Evolutionary conservation across 768 basidiomycete species (phyloP), one percentile per base, ranked within the genome.

Genomic region (Pisolithus albus): DNA sequence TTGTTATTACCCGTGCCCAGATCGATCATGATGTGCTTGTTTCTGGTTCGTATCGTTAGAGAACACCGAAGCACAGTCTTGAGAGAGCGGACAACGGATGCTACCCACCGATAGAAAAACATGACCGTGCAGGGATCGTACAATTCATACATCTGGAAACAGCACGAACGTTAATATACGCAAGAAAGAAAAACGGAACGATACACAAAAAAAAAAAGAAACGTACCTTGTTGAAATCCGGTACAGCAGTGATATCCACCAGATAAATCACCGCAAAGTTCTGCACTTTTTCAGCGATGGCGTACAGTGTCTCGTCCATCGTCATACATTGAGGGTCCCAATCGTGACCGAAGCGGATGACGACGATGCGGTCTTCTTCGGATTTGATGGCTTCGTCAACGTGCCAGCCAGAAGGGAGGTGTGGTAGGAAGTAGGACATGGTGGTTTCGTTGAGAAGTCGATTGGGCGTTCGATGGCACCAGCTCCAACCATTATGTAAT

Each of bases 11-110:
- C 94, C 46, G 94, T 98, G n/a, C 93, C 94, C 58, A 98, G 72
- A 81, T 97, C 96, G 63, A 99, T 97, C 95, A 98, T 98, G 72
- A 98, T 98, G 66, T 98, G 96, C 66, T 98, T 96, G 70, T 95
- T 95, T 40, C 94, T 95, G 60, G 28, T 26, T 48, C 28, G 15
- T 21, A 16, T 36, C 21, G 15, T 36, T 21, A 37, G 46, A 32
- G 21, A 18, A 32, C 9, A 30, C 32, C 46, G 9, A 26, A 16
- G 30, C 16, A 21, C 1, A 39, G 49, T 24, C 52, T 47, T 15
- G 6, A n/a, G 13, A n/a, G 13, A 4, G 5, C n/a, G 18, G 26
- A 7, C 15, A 34, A 32, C 15, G 30, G 30, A 32, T 32, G 11
- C 8, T 37, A 62, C 86, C 40, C 59, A 94, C 92, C 92, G 84